These are phyloP conservation scores for Xanthoceras sorbifolium DNA, from an alignment of 345 rosid genomes.

Conservation along the genomic window DNA sequence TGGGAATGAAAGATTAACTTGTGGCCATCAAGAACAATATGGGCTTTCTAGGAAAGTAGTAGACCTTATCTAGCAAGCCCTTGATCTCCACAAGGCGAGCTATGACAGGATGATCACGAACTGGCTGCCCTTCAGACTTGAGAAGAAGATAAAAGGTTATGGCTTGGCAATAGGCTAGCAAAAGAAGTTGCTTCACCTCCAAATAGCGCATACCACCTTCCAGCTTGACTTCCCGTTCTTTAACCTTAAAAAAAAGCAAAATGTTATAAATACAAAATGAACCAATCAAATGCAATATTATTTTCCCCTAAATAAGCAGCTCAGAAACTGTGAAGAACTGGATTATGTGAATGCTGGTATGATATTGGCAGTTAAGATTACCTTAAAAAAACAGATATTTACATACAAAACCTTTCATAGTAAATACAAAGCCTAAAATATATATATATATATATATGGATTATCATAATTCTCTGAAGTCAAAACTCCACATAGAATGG, in stretches of 20 bases:
- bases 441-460: no score
- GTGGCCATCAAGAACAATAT: neutral
- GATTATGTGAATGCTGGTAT: neutral
- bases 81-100: constrained; percentile 86
- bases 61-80: constrained; percentile 75
- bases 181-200: constrained; percentile 80
- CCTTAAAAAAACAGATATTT: neutral
- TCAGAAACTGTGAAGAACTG: neutral
- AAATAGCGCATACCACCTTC: constrained; percentile 63
- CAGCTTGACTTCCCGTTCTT: constrained; percentile 38
- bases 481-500: neutral
- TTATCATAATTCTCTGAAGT: neutral
- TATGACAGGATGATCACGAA: constrained; percentile 91
- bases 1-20: neutral
- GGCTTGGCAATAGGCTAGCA: constrained; percentile 81
- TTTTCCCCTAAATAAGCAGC: neutral
- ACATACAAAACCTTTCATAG: neutral
- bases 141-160: constrained; percentile 91
- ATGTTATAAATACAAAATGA: constrained; percentile 5
- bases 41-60: constrained; percentile 11
- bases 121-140: constrained; percentile 87
- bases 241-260: constrained; percentile 44
- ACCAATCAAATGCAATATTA: constrained; percentile 6
- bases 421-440: neutral
- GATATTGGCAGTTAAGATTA: neutral